Base-by-base conservation (phyloP, 2,329 filamentous ascomycete genomes). In the Penicillium nordicum region DNA sequence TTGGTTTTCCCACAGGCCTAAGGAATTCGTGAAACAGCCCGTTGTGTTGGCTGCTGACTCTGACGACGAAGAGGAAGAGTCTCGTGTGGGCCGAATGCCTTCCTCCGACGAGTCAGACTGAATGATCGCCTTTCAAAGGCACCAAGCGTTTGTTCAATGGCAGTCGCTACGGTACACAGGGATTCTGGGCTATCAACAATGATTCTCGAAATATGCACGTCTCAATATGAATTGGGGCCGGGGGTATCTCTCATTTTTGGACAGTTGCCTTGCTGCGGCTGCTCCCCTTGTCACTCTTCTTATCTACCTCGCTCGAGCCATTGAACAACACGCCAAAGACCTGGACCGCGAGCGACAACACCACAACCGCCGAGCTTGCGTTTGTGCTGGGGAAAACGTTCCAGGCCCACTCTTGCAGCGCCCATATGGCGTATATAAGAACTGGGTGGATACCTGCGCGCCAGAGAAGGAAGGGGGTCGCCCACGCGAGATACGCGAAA, bases 401-500 rank as follows among this genome's bases (percentile, higher is more conserved):
- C 92, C 92, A 97, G 12, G 89, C 90, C 87, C 88, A 92, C 73
- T 97, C 92, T 74, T 97, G 92, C 57, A 84, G 80, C 3, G 80
- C 82, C 88, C 90, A 96, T 10, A 92, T 74, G 4, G 75, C 76
- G 67, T 87, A 87, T 63, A 91, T 83, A 32, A 88, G 67, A 11
- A 88, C 69, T 0, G 88, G 87, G 66, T 88, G 86, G 58, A 86
- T 77, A 1, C 87, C 86, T 53, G 87, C 84, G 67, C 85, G 84
- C 91, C 92, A 97, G 50, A 96, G 82, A 60, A 97, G 79, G 72
- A 90, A 95, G 0, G 92, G 92, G 7, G 90, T 90, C 14, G 88
- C 84, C 92, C 92, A 97, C 29, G 89, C 89, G 57, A 96, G 83
- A 79, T 95, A 96, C 44, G 90, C 86, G 75, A 92, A 97, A 79